Conservation (phyloP, 192 early-diverging fungal species). For the Gigaspora rosea region DNA sequence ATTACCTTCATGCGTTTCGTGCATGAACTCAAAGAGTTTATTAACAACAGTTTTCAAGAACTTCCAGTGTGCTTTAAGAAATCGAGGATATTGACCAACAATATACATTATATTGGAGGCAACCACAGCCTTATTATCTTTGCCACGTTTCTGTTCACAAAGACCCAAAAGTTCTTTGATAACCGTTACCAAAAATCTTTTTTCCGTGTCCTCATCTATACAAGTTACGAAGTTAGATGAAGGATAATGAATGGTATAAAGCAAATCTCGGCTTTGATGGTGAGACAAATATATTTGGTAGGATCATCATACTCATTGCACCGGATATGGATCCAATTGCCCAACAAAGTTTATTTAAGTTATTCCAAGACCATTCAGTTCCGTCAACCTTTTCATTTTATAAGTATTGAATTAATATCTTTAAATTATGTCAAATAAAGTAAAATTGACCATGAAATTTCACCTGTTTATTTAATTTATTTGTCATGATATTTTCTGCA, state of each 20-base stretch:
- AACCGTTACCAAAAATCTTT: slow-evolving; percentile 95
- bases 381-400: slow-evolving; percentile 73
- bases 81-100: slow-evolving; percentile 99
- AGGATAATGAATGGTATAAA: background rate
- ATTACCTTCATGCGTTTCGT: slow-evolving; percentile 86
- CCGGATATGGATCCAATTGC: slow-evolving; percentile 98
- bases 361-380: slow-evolving; percentile 97
- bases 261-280: background rate
- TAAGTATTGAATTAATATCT: too few relatives aligned
- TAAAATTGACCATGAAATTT: too few relatives aligned
- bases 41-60: slow-evolving; percentile 99
- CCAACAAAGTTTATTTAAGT: slow-evolving; percentile 98
- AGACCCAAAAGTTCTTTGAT: slow-evolving; percentile 97
- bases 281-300: background rate
- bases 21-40: slow-evolving; percentile 99
- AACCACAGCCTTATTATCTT: slow-evolving; percentile 99
- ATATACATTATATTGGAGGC: slow-evolving; percentile 99
- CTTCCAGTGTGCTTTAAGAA: slow-evolving; percentile 99
- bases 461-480: slow-evolving; percentile 88
- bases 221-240: background rate
- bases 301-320: slow-evolving; percentile 68
- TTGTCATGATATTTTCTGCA: slow-evolving; percentile 95
- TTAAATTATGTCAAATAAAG: too few relatives aligned
- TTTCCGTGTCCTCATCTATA: slow-evolving; percentile 89
- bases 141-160: slow-evolving; percentile 97